Base-by-base conservation (phyloP, 306 rosid genomes). In the Lathyrus aphaca region DNA sequence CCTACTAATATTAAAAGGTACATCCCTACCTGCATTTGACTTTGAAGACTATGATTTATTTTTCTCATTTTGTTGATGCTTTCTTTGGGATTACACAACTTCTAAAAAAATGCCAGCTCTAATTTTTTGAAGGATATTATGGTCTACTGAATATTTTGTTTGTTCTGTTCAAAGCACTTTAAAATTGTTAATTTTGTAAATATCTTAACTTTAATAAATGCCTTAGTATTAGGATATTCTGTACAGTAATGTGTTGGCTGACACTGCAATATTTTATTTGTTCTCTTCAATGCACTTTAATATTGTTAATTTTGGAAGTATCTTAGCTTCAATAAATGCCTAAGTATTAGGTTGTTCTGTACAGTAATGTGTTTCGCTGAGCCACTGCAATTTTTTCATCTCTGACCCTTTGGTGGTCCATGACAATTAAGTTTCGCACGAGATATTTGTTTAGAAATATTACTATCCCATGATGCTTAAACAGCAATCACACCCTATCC, bases 1-100 rank as follows among this genome's bases (percentile, higher is more conserved):
- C 84, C 84, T 58, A 64, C 8, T 37, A 58, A 10, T 74, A 85
- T 88, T 57, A 86, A 71, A 82, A 88, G 96, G 97, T 93, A 86
- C 4, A 14, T 4, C 43, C 50, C 15, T 43, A 49, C 12, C n/a
- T n/a, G n/a, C n/a, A n/a, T n/a, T n/a, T n/a, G n/a, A n/a, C n/a
- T n/a, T n/a, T n/a, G n/a, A n/a, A n/a, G n/a, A n/a, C n/a, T n/a
- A n/a, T n/a, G n/a, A n/a, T n/a, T n/a, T n/a, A n/a, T n/a, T n/a
- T n/a, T n/a, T n/a, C n/a, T n/a, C n/a, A n/a, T n/a, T n/a, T n/a
- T n/a, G n/a, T n/a, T n/a, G n/a, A n/a, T n/a, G n/a, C n/a, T n/a
- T n/a, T n/a, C n/a, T n/a, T n/a, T 37, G 49, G 16, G 59, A 38
- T 56, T 74, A 46, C 27, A 63, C 12, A 6, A 15, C 39, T 23